These are phyloP conservation scores for Candida silvatica DNA, from an alignment of 805 yeast species.

Conservation along the genomic window DNA sequence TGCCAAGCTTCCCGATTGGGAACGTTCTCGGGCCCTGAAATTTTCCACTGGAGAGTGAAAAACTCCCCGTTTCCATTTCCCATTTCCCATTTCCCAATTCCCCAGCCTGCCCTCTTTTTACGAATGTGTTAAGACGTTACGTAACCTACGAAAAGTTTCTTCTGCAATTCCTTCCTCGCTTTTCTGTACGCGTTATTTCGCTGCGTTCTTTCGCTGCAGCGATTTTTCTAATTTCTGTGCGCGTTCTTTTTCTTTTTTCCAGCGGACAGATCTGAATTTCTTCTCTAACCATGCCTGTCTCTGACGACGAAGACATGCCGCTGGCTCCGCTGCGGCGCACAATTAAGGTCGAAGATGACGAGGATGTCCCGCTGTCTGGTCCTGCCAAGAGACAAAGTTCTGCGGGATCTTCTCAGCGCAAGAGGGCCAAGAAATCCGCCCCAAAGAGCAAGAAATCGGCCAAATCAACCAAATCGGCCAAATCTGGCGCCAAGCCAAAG, in stretches of 20 bases:
- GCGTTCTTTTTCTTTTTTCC: background rate
- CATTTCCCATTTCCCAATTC: too few relatives aligned
- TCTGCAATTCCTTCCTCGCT: too few relatives aligned
- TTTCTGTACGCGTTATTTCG: background rate
- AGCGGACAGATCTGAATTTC: background rate
- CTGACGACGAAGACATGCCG: slow-evolving; percentile 2
- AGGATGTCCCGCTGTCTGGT: background rate
- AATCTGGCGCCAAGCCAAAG: slow-evolving; percentile 1
- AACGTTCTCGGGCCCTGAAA: too few relatives aligned
- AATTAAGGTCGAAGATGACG: background rate
- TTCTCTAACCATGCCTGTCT: background rate
- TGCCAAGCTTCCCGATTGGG: too few relatives aligned
- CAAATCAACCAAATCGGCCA: background rate
- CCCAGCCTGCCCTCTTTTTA: too few relatives aligned
- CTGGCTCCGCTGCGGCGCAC: background rate
- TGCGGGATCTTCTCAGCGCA: background rate
- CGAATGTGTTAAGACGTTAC: too few relatives aligned
- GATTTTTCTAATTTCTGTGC: background rate
- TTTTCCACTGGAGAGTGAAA: too few relatives aligned
- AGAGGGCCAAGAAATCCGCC: background rate
- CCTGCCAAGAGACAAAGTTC: background rate
- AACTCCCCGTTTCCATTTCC: too few relatives aligned
- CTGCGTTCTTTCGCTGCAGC: background rate
- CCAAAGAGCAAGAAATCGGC: slow-evolving; percentile 1
- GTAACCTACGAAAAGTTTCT: too few relatives aligned